phyloP scores from a whole-genome alignment of 805 yeast species.

The Wickerhamiella australiensis region DNA sequence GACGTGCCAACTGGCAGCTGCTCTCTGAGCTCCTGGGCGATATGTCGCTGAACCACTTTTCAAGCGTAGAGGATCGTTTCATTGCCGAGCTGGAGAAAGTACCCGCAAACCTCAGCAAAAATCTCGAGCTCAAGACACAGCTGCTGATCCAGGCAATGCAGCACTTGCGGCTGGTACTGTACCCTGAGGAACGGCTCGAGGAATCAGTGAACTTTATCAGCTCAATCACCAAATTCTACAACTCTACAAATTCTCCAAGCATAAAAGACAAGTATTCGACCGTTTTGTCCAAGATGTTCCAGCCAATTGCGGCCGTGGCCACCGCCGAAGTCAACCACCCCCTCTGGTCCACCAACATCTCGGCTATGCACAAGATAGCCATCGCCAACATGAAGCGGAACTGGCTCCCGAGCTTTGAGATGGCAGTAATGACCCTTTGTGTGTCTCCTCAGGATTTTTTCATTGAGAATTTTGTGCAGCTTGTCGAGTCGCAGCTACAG shows the following conservation, averaged over 20 bases:
- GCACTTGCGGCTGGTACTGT: conserved; percentile 61
- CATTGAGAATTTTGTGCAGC: conserved; percentile 52
- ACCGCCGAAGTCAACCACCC: conserved; percentile 97
- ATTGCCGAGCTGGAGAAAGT: conserved; percentile 83
- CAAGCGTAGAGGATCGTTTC: conserved; percentile 84
- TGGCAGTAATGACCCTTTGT: conserved; percentile 61
- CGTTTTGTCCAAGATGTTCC: conserved; percentile 57
- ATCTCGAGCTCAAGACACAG: conserved; percentile 51
- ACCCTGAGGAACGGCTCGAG: conserved; percentile 82
- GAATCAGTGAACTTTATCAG: conserved; percentile 85
- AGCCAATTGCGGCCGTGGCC: conserved; percentile 72
- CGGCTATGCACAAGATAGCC: conserved; percentile 42
- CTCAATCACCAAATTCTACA: conserved; percentile 74
- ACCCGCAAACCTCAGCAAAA: conserved; percentile 39
- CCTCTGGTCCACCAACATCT: conserved; percentile 77
- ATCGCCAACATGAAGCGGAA: conserved; percentile 36
- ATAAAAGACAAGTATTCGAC: conserved; percentile 73
- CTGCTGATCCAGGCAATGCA: conserved; percentile 86
- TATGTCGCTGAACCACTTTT: conserved; percentile 74
- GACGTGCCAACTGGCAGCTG: conserved; percentile 88
- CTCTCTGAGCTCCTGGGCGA: conserved; percentile 81
- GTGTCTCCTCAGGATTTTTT: conserved; percentile 74
- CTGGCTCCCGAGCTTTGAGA: conserved; percentile 57
- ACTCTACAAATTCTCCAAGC: conserved; percentile 48
- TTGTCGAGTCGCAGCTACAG: conserved; percentile 50